These are phyloP conservation scores for Chlamydomonas applanata DNA, from an alignment of 139 green algal genomes.

Conservation along the genomic window DNA sequence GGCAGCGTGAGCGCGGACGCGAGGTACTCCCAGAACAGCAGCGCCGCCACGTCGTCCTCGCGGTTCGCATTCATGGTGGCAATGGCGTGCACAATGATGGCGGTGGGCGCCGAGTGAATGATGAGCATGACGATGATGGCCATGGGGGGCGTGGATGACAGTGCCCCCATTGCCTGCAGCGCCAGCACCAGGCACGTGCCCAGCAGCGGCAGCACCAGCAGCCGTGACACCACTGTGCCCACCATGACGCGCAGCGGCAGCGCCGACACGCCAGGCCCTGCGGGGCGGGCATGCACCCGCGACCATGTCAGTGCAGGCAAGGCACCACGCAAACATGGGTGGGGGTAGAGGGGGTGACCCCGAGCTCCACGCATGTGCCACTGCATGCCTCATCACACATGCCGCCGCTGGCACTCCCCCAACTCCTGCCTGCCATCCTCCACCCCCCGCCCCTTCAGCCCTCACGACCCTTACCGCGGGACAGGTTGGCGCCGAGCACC, in stretches of 20 bases:
- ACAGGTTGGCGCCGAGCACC: conserved; percentile 52
- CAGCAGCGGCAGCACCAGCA: conserved; percentile 34
- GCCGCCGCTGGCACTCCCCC: not conserved
- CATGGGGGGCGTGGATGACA: conserved; percentile 18
- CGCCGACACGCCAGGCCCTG: conserved; percentile 12
- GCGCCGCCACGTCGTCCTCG: conserved; percentile 26
- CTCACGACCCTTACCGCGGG: conserved; percentile 23
- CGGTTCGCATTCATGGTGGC: conserved; percentile 30
- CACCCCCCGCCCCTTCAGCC: not conserved
- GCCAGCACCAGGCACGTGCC: conserved; percentile 27
- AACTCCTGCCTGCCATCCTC: no score
- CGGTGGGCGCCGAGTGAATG: conserved; percentile 32
- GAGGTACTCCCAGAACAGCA: conserved; percentile 48
- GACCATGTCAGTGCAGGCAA: no score
- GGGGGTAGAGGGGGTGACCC: no score
- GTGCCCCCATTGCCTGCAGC: not conserved
- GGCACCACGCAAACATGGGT: no score
- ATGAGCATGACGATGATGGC: conserved; percentile 42
- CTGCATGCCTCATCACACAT: no score
- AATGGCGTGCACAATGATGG: conserved; percentile 48
- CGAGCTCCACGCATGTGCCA: no score
- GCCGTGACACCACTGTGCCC: conserved; percentile 13
- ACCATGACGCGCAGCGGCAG: conserved; percentile 10
- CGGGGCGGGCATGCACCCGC: not conserved
- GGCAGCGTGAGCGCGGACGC: conserved; percentile 30